Evolutionary conservation across 176 grass and related monocot genomes (phyloP), one percentile per base, ranked within the genome.

Genomic region (Luzula sylvatica): DNA sequence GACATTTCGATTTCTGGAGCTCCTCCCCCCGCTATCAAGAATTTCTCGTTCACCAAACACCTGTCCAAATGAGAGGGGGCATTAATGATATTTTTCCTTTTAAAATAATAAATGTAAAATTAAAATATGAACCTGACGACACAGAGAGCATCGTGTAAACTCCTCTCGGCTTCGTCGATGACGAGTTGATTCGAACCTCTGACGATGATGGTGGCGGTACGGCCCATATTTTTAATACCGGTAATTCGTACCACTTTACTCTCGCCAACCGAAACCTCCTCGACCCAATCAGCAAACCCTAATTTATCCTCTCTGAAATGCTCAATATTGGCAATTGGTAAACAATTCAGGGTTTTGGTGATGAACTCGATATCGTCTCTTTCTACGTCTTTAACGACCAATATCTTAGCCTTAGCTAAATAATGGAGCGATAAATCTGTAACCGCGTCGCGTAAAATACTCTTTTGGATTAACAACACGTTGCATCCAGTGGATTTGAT

Each of bases 291-390:
- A 51, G 88, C 83, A 65, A 68, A 78, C 9, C 88, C 88, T 40
- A 95, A 66, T 57, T 95, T 95, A 23, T 95, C 88, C 20, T 80
- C 63, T 12, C 83, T 80, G 75, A 95, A 95, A 49, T 95, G 88
- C 73, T 95, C 88, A 17, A 95, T 84, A 72, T 88, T 95, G 6
- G 88, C 83, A 58, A 95, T 95, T 3, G 88, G 88, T 56, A 95
- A 51, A 42, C 88, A 95, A 59, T 84, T 95, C 25, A 95, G 66
- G 2, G 88, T 84, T 68, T 95, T 95, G 32, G 88, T 95, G 55
- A 95, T 50, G 15, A 95, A 95, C 72, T 95, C 88, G n/a, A 95
- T 95, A 52, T 95, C 88, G 23, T 95, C 88, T 61, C 88, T 83
- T 66, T 95, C 88, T 14, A 95, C 65, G 30, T 95, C 88, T 61